These are phyloP conservation scores for Solanum etuberosum DNA, from an alignment of 257 asterid species.

Conservation along the genomic window DNA sequence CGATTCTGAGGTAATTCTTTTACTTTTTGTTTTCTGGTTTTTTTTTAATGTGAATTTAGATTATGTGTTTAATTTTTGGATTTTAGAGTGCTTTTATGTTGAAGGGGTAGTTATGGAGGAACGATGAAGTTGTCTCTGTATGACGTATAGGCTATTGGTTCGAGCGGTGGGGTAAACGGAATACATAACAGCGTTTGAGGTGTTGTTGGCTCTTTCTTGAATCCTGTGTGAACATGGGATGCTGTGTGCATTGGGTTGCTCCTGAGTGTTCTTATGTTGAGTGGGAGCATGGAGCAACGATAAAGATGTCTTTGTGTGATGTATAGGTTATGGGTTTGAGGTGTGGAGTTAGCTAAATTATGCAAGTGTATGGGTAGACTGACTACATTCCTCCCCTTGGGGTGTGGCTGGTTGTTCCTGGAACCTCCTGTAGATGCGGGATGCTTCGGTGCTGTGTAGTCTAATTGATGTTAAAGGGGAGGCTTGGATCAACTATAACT, in stretches of 20 bases:
- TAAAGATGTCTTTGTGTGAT: not conserved
- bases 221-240: not conserved
- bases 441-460: not conserved
- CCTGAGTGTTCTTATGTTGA: not conserved
- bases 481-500: not conserved
- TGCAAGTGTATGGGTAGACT: not conserved
- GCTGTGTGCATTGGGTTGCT: not conserved
- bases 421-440: not conserved
- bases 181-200: not conserved
- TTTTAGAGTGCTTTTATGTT: not conserved
- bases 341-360: not conserved
- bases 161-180: not conserved
- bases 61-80: not conserved
- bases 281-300: not conserved
- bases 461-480: not conserved
- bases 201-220: not conserved
- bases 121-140: not conserved
- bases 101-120: not conserved
- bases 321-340: not conserved
- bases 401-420: not conserved
- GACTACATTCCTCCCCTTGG: not conserved
- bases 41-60: not conserved
- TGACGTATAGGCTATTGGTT: not conserved
- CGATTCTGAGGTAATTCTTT: conserved; percentile 53
- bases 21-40: not conserved